Conservation (phyloP, 106 monocot genomes). For the Phalaenopsis aphrodite region DNA sequence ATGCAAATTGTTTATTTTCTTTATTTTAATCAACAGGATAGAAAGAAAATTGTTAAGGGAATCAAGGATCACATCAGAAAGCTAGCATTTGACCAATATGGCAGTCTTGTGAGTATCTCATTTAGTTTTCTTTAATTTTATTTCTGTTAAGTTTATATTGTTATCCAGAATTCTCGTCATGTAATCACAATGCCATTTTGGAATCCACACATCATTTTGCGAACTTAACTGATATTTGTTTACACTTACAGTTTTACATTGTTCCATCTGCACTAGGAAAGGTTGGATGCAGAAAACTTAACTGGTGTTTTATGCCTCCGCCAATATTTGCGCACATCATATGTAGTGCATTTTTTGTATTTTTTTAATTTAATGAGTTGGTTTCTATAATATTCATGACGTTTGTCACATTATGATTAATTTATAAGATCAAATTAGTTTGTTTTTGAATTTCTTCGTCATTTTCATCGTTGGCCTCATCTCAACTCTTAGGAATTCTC, state of each 20-base stretch:
- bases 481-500: neutral
- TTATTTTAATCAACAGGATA: conserved; percentile 47
- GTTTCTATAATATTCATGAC: neutral
- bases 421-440: neutral
- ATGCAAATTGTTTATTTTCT: neutral
- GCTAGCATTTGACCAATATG: conserved; percentile 63
- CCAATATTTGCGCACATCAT: neutral
- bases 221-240: neutral
- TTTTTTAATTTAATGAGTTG: neutral
- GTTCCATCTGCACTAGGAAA: neutral
- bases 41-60: conserved; percentile 92
- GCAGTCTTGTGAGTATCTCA: conserved; percentile 63
- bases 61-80: conserved; percentile 69
- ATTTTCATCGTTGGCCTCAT: neutral
- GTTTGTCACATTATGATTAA: neutral
- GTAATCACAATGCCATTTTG: neutral
- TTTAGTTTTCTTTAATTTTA: neutral
- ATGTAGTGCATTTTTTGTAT: neutral
- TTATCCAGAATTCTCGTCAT: neutral
- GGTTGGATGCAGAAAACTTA: neutral
- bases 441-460: neutral
- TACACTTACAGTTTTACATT: neutral
- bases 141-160: neutral
- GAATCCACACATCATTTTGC: neutral
- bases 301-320: neutral